phyloP scores from a whole-genome alignment of 2,329 filamentous ascomycete species.

The Tolypocladium inflatum region DNA sequence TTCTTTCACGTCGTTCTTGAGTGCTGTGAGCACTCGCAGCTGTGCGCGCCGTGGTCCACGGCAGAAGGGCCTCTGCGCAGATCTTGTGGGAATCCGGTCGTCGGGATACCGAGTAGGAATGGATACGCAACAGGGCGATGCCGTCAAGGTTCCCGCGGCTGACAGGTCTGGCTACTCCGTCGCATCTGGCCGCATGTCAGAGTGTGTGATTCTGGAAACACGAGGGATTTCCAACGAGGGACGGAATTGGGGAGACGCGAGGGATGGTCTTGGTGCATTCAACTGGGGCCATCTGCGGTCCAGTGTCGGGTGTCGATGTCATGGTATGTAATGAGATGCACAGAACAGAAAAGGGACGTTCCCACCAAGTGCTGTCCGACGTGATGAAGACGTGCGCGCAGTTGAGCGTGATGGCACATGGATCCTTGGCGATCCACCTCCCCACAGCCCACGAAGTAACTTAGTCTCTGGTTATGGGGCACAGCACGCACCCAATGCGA shows the following conservation, averaged over 20 bases:
- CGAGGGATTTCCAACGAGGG: not conserved
- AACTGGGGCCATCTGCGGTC: too few relatives aligned
- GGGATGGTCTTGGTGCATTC: too few relatives aligned
- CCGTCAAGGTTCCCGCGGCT: not conserved
- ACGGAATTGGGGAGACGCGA: not conserved
- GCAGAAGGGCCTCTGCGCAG: not conserved
- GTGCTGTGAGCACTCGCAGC: not conserved
- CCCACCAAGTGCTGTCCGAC: too few relatives aligned
- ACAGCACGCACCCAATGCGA: too few relatives aligned
- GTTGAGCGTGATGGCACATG: too few relatives aligned
- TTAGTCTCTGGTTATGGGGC: too few relatives aligned
- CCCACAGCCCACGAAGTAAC: too few relatives aligned
- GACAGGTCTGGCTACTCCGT: constrained; percentile 2
- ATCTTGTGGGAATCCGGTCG: not conserved
- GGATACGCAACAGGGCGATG: not conserved
- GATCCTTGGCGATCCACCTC: too few relatives aligned
- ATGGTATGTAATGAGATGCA: too few relatives aligned
- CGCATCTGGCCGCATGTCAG: not conserved
- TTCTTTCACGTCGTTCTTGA: not conserved
- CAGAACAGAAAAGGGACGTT: too few relatives aligned
- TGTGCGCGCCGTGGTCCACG: not conserved
- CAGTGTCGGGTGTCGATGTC: too few relatives aligned
- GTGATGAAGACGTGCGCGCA: too few relatives aligned
- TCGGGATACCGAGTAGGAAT: not conserved
- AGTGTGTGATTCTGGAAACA: constrained; percentile 2